These are phyloP conservation scores for Rhynchospora breviuscula DNA, from an alignment of 176 grass and related monocot species.

Conservation along the genomic window DNA sequence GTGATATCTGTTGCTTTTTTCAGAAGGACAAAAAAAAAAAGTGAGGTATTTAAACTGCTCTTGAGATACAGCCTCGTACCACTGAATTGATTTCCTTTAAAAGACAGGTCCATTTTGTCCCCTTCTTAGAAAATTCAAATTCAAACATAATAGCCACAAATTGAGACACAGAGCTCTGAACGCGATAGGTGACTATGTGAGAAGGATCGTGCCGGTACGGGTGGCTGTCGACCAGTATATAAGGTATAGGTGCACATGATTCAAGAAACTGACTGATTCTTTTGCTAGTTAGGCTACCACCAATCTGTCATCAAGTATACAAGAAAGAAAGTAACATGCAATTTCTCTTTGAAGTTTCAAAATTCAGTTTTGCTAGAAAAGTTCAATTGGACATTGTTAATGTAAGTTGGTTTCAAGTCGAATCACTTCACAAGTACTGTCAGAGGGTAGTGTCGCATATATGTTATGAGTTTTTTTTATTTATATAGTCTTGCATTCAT, in stretches of 20 bases:
- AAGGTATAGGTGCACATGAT: constrained; percentile 58
- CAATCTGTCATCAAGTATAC: constrained; percentile 56
- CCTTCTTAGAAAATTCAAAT: constrained; percentile 42
- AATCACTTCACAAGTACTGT: background rate
- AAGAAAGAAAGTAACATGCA: constrained; percentile 1
- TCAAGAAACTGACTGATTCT: constrained; percentile 62
- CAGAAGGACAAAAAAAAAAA: too few species aligned
- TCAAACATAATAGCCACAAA: constrained; percentile 51
- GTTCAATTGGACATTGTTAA: background rate
- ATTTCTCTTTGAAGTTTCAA: background rate
- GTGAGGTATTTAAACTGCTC: background rate
- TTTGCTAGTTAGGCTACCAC: constrained; percentile 90
- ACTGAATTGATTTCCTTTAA: constrained; percentile 63
- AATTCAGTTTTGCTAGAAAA: background rate
- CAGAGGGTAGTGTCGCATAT: background rate
- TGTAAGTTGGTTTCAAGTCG: background rate
- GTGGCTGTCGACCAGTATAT: constrained; percentile 78
- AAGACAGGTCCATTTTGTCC: constrained; percentile 49
- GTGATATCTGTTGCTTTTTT: too few species aligned
- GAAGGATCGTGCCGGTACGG: constrained; percentile 90
- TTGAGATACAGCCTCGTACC: constrained; percentile 37
- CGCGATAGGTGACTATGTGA: constrained; percentile 80
- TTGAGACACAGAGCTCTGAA: constrained; percentile 65
- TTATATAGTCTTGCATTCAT: background rate
- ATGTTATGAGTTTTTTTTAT: background rate